Conservation (phyloP, 805 yeast genomes). For the Wickerhamiella allomyrinae region DNA sequence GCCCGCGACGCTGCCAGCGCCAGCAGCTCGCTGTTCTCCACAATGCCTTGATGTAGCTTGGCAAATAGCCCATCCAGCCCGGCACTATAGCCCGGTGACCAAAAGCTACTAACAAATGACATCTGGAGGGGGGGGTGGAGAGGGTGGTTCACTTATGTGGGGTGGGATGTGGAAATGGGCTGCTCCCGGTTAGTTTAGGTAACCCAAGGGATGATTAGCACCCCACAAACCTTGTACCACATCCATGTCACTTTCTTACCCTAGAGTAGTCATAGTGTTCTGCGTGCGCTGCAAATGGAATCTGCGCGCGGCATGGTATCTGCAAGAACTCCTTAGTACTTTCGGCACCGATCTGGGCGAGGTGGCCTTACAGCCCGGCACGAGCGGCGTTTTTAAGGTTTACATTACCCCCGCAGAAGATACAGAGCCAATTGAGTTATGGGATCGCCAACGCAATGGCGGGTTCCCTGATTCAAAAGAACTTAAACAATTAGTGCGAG, state of each 20-base stretch:
- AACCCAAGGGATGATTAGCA: too few relatives aligned
- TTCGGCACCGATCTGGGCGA: slow-evolving; percentile 47
- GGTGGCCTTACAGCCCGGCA: slow-evolving; percentile 35
- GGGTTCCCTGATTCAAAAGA: slow-evolving; percentile 85
- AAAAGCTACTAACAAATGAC: slow-evolving; percentile 17
- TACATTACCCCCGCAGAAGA: slow-evolving; percentile 30
- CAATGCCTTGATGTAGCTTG: slow-evolving; percentile 38
- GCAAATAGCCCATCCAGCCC: slow-evolving; percentile 27
- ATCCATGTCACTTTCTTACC: slow-evolving; percentile 26
- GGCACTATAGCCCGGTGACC: slow-evolving; percentile 17
- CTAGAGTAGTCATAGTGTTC: slow-evolving; percentile 53
- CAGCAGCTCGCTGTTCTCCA: slow-evolving; percentile 56
- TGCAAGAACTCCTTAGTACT: slow-evolving; percentile 74
- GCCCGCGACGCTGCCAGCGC: slow-evolving; percentile 52
- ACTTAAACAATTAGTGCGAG: slow-evolving; percentile 53
- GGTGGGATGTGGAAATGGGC: too few relatives aligned
- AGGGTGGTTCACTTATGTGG: too few relatives aligned
- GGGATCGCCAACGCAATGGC: slow-evolving; percentile 49
- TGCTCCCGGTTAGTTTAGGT: too few relatives aligned
- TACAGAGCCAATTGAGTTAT: slow-evolving; percentile 27
- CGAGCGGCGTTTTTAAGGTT: slow-evolving; percentile 47
- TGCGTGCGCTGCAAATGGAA: slow-evolving; percentile 85
- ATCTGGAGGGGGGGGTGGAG: not conserved
- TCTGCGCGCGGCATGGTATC: slow-evolving; percentile 74
- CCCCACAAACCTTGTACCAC: too few relatives aligned